Conservation (phyloP, 495 filamentous ascomycete species). For the Oleoguttula mirabilis region DNA sequence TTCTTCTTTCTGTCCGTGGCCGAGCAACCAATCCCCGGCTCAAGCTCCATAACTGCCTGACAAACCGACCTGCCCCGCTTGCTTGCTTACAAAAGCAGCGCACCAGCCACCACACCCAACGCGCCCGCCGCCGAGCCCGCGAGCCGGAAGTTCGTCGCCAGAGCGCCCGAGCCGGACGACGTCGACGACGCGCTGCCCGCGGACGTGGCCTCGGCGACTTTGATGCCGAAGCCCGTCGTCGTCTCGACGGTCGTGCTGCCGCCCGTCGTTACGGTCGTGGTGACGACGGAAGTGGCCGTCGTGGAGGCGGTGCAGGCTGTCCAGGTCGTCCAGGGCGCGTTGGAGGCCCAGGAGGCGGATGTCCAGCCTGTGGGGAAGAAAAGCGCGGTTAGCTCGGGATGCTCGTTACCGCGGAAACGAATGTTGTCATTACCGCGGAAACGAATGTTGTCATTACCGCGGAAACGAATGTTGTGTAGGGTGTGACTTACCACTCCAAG, state of each 20-base stretch:
- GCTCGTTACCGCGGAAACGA: too few relatives aligned
- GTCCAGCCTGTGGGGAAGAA: constrained; percentile 24
- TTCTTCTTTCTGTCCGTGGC: too few relatives aligned
- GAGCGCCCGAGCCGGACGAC: neutral
- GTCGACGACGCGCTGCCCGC: neutral
- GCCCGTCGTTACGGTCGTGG: constrained; percentile 19
- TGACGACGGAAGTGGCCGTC: constrained; percentile 21
- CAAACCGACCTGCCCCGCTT: too few relatives aligned
- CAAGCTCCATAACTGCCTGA: too few relatives aligned
- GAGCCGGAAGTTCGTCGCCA: constrained; percentile 6
- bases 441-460: neutral
- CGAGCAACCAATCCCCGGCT: too few relatives aligned
- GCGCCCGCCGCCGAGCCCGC: constrained; percentile 9
- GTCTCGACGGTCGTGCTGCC: constrained; percentile 12
- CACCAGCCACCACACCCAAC: constrained; percentile 16
- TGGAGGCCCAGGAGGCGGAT: constrained; percentile 21
- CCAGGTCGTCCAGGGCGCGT: constrained; percentile 29
- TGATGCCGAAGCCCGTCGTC: constrained; percentile 21
- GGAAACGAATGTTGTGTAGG: too few relatives aligned
- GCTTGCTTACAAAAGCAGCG: constrained; percentile 9
- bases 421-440: neutral
- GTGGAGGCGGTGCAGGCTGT: constrained; percentile 23
- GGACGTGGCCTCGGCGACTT: constrained; percentile 21
- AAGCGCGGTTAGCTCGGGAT: neutral
- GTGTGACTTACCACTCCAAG: constrained; percentile 22